Percentiles rank a stretch among this genome's conserved stretches.
Evolutionary conservation across 495 filamentous ascomycete genomes (phyloP).

Genomic region (Penicillium longicatenatum): DNA sequence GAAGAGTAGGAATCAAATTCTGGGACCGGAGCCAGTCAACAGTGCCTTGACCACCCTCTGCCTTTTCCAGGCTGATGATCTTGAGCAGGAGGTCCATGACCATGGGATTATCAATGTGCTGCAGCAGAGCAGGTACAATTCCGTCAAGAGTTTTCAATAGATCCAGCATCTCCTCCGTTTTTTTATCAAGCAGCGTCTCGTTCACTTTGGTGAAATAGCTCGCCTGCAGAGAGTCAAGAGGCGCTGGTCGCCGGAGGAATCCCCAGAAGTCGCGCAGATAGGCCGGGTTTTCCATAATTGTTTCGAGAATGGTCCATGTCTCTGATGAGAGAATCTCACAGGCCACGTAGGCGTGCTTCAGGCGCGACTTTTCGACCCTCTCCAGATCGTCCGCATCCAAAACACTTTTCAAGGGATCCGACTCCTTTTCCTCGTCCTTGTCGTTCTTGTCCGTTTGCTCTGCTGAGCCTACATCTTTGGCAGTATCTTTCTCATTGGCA

Average conservation of each 20-base stretch:
- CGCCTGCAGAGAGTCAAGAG: conserved; percentile 88
- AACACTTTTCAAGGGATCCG: conserved; percentile 49
- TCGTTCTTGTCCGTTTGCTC: conserved; percentile 17
- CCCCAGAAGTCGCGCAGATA: conserved; percentile 85
- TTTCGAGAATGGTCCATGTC: conserved; percentile 93
- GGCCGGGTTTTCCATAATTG: conserved; percentile 79
- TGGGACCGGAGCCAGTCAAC: conserved; percentile 97
- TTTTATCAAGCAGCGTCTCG: conserved; percentile 92
- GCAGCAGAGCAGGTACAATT: conserved; percentile 80
- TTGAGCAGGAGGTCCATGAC: conserved; percentile 98
- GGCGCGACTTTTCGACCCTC: conserved; percentile 79
- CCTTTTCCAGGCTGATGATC: conserved; percentile 95
- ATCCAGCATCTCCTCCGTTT: conserved; percentile 93
- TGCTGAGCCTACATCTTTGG: conserved; percentile 35
- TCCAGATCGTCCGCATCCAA: conserved; percentile 63
- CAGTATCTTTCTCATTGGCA: conserved; percentile 41
- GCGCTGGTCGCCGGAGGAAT: conserved; percentile 76
- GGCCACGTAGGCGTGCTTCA: conserved; percentile 88
- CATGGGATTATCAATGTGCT: conserved; percentile 97
- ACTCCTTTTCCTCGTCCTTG: conserved; percentile 37
- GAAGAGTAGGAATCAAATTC: conserved; percentile 82
- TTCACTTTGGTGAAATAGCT: conserved; percentile 99
- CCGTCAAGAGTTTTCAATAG: conserved; percentile 81
- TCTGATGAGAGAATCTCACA: conserved; percentile 94
- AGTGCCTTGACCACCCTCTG: conserved; percentile 86